A percentile compares a stretch with the other conserved stretches of the same genome.
Conservation (phyloP, 2,329 filamentous ascomycete species). For the Xylaria sp. region DNA sequence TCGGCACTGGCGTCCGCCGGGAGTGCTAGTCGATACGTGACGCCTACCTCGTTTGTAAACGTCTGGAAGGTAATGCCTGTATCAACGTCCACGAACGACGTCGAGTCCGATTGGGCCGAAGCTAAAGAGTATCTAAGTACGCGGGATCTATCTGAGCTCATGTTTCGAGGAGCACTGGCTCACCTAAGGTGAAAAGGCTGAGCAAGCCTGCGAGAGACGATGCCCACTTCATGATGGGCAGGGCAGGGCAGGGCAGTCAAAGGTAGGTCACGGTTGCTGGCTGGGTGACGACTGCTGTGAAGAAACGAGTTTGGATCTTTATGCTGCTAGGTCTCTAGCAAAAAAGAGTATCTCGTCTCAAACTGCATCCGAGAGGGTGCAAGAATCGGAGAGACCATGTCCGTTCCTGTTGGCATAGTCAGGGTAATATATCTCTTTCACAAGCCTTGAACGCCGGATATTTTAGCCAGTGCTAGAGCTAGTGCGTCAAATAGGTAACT, state of each 20-base stretch:
- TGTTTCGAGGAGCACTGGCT: slow-evolving; percentile 30
- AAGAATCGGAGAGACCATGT: slow-evolving; percentile 9
- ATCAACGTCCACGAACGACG: slow-evolving; percentile 50
- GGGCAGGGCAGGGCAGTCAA: no score
- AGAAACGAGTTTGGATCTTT: slow-evolving; percentile 22
- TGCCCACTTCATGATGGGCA: slow-evolving; percentile 51
- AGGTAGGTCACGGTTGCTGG: neutral
- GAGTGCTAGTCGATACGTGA: slow-evolving; percentile 51
- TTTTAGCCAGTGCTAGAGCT: slow-evolving; percentile 16
- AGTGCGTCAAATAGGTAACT: slow-evolving; percentile 18
- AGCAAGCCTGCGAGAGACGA: slow-evolving; percentile 44
- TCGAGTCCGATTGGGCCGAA: slow-evolving; percentile 51
- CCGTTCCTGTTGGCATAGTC: slow-evolving; percentile 20
- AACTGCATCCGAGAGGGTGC: neutral
- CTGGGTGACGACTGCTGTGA: slow-evolving; percentile 1
- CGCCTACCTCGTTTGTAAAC: slow-evolving; percentile 53
- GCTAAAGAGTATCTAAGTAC: slow-evolving; percentile 39
- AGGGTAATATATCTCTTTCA: slow-evolving; percentile 26
- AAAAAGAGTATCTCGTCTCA: neutral
- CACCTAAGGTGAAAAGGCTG: slow-evolving; percentile 50
- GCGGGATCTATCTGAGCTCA: neutral
- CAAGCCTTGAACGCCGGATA: slow-evolving; percentile 20
- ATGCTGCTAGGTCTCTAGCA: slow-evolving; percentile 9
- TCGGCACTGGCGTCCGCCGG: slow-evolving; percentile 48
- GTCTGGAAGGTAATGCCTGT: slow-evolving; percentile 59